Evolutionary conservation across 768 basidiomycete species (phyloP).

Genomic region (Cystobasidium ongulense): DNA sequence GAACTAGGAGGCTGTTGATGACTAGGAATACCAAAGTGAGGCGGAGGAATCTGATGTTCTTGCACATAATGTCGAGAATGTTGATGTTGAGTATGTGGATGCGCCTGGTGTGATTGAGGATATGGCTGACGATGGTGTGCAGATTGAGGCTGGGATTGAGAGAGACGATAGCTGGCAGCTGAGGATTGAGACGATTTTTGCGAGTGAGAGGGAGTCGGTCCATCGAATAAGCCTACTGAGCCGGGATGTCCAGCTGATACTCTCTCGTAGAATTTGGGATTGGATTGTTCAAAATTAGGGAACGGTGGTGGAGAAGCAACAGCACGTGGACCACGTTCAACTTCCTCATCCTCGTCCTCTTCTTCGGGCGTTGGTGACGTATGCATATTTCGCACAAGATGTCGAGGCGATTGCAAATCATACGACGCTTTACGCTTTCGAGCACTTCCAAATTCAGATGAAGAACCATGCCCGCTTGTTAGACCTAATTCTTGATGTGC

Average conservation of each 20-base stretch:
- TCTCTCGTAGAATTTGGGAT: not conserved
- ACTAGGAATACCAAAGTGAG: not conserved
- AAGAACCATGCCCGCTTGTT: conserved; percentile 11
- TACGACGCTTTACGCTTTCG: conserved; percentile 29
- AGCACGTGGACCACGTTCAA: not conserved
- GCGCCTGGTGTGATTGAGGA: not conserved
- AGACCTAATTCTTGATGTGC: not conserved
- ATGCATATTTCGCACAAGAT: not conserved
- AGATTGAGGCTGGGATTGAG: not conserved
- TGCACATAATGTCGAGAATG: not conserved
- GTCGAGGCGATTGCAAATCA: conserved; percentile 18
- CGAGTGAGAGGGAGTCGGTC: not conserved
- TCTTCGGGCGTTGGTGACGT: conserved; percentile 14
- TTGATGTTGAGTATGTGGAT: not conserved
- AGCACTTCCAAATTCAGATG: conserved; percentile 24
- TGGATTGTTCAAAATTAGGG: not conserved
- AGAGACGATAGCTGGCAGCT: not conserved
- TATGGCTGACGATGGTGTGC: not conserved
- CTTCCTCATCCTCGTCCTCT: not conserved
- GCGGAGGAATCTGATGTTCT: not conserved
- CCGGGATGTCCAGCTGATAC: not conserved
- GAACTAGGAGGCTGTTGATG: not conserved
- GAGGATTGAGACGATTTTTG: not conserved
- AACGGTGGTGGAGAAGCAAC: not conserved
- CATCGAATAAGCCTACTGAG: not conserved